Base-by-base conservation (phyloP, 805 yeast species). In the Candida methanosorbosa region DNA sequence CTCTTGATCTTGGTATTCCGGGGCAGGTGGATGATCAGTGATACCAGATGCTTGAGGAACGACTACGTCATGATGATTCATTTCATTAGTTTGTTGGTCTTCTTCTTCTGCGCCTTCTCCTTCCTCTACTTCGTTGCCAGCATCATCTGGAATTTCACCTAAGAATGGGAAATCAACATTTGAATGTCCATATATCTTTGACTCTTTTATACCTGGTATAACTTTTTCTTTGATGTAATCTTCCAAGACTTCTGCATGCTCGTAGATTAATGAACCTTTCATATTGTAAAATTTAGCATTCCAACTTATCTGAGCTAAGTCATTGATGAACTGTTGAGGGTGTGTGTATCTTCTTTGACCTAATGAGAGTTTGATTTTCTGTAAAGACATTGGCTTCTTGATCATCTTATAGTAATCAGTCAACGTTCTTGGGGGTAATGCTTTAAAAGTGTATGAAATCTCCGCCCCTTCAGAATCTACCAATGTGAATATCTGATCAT, bases 251-350 rank as follows among this genome's bases (percentile, higher is more conserved):
- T 66, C 63, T 4, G 87, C 96, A 46, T 81, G 82, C 18, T 66
- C 65, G 57, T 81, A 82, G 35, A 82, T 80, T 14, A 63, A 63
- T 1, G 87, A 75, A 12, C 69, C 77, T 41, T 76, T 78, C 38
- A 76, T 77, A 57, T 90, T 90, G 57, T 80, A 90, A 31, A 79
- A 72, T 40, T 84, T 73, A 3, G 97, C 96, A 52, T 90, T 90
- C 87, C 94, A 85, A 1, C 85, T 72, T 34, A 90, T 81, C 55
- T 84, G 94, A 1, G 81, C 85, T 39, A 88, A 53, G 55, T 88
- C 96, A 38, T 64, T 70, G 25, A 88, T 61, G 54, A 85, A 87
- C 30, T 75, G 78, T 45, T 78, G 81, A 1, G 84, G 74, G 30
- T 64, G 64, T 5, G 61, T 54, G 59, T 87, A 88, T 39, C 59